Evolutionary conservation across 2,329 filamentous ascomycete species (phyloP).

Genomic region (Calonectria pteridis): DNA sequence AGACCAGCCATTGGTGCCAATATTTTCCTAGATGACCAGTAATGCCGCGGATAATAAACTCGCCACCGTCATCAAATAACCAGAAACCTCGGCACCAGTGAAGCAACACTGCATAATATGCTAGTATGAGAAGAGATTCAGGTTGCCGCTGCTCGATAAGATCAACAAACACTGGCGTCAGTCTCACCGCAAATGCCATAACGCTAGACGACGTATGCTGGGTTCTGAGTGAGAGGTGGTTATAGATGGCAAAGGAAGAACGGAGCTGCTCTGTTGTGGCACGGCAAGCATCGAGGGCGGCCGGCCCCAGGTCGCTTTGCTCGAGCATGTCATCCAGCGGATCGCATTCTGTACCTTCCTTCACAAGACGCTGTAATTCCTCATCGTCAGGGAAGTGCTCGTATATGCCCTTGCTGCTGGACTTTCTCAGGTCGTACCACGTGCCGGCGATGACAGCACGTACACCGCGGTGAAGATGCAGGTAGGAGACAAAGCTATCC

Average conservation of each 20-base stretch:
- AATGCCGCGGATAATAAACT: slow-evolving; percentile 47
- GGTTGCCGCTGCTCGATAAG: slow-evolving; percentile 50
- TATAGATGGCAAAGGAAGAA: neutral
- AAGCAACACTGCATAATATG: slow-evolving; percentile 62
- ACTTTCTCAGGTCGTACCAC: neutral
- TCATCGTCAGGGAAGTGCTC: neutral
- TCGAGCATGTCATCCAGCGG: slow-evolving; percentile 9
- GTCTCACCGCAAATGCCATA: neutral
- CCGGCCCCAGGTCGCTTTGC: neutral
- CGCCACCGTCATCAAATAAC: slow-evolving; percentile 53
- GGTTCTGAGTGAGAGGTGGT: neutral
- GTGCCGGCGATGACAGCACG: neutral
- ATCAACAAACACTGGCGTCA: slow-evolving; percentile 45
- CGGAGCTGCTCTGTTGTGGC: neutral
- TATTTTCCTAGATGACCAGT: slow-evolving; percentile 47
- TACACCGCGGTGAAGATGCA: slow-evolving; percentile 10
- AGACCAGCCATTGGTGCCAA: slow-evolving; percentile 41
- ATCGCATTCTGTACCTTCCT: slow-evolving; percentile 6
- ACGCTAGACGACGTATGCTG: neutral
- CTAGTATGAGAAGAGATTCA: slow-evolving; percentile 60
- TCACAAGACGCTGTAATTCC: neutral
- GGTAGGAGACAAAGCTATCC: slow-evolving; percentile 3
- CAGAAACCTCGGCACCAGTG: slow-evolving; percentile 56
- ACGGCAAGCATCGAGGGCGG: neutral
- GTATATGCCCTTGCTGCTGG: neutral